Percentiles rank a stretch among this genome's conserved stretches.
Conservation (phyloP, 192 early-diverging fungal genomes). For the Entophlyctis luteolus region DNA sequence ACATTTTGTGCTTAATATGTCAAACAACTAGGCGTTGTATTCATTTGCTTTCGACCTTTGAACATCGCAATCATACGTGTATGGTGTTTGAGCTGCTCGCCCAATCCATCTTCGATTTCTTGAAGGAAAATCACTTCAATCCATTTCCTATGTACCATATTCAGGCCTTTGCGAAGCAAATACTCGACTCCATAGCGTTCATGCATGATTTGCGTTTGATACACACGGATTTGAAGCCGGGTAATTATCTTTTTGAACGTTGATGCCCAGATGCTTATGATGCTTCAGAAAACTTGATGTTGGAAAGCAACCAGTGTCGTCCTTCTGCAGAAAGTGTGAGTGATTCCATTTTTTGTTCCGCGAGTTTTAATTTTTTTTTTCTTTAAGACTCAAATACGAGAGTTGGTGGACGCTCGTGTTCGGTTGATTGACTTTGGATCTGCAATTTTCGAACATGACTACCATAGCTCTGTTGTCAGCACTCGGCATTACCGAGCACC, state of each 20-base stretch:
- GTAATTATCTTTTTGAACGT: no score
- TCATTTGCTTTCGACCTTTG: constrained; percentile 78
- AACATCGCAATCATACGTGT: constrained; percentile 88
- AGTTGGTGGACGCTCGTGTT: constrained; percentile 71
- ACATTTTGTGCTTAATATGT: no score
- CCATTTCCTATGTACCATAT: constrained; percentile 86
- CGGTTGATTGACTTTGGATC: constrained; percentile 96
- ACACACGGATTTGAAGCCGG: constrained; percentile 96
- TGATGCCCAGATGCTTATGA: no score
- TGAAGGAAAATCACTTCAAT: constrained; percentile 84
- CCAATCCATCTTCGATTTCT: constrained; percentile 87
- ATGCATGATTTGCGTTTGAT: constrained; percentile 81
- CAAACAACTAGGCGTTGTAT: constrained; percentile 79
- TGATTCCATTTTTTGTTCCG: not conserved
- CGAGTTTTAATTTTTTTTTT: no score
- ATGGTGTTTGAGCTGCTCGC: constrained; percentile 95
- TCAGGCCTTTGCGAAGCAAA: constrained; percentile 77
- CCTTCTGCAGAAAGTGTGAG: not conserved
- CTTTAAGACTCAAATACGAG: no score
- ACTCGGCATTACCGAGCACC: constrained; percentile 96
- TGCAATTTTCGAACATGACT: constrained; percentile 89
- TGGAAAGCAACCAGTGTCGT: constrained; percentile 44
- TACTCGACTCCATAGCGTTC: constrained; percentile 84
- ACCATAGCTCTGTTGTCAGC: constrained; percentile 85
- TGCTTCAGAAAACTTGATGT: constrained; percentile 69